Base-by-base conservation (phyloP, 495 filamentous ascomycete genomes). In the Neurospora discreta region DNA sequence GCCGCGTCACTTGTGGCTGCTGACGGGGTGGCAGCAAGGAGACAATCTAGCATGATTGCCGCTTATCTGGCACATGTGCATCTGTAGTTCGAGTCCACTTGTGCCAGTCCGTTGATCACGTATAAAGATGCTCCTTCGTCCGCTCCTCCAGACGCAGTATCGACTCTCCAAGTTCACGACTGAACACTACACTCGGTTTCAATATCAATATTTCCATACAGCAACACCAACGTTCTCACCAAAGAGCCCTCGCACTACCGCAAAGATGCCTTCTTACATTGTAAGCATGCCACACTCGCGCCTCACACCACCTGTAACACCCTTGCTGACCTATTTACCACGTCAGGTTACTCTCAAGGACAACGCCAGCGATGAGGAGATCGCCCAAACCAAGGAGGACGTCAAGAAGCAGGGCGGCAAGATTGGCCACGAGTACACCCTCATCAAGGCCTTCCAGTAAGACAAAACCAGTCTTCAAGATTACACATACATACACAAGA, bases 371-470 rank as follows among this genome's bases (percentile, higher is more conserved):
- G 72, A 81, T 10, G 86, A 86, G 40, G 83, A 95, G 74, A 81
- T 96, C 43, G 82, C 89, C 76, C 93, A 91, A 72, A 90, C 92
- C 72, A 97, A 97, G 88, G 81, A 92, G 72, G 75, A 87, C 2
- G 90, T 89, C 69, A 80, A 77, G 58, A 83, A 87, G 39, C 87
- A 93, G 75, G 94, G 94, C 72, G 95, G 94, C 73, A 87, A 85
- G 77, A 94, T 98, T 82, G 88, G 81, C 69, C 88, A 94, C 75
- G 92, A 94, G 78, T 97, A 92, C 85, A 89, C 81, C 43, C 79
- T 98, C 73, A 93, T 96, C 84, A 95, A 93, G 81, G 93, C 92
- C 44, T 97, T 98, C 85, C 89, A 90, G 95, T 98, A 89, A 77
- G 91, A 75, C 26, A 71, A 65, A 65, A 38, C 68, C n/a, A 9